Evolutionary conservation across 495 filamentous ascomycete genomes (phyloP), one percentile per base, ranked within the genome.

Genomic region (Penicillium pulvis): DNA sequence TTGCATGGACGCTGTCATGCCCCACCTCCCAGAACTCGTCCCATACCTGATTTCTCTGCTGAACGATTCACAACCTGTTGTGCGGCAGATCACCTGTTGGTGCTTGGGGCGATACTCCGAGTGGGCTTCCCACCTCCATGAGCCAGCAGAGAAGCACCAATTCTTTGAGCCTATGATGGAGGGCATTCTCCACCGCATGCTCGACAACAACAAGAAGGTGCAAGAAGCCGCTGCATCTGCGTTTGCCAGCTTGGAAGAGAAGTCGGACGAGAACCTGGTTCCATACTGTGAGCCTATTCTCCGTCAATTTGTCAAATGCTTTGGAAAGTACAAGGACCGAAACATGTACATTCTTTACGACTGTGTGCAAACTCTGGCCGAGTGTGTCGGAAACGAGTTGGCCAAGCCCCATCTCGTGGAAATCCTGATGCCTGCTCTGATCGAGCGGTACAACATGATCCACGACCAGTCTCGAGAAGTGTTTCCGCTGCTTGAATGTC

Each of bases 311-410:
- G 93, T 96, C 42, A 76, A 83, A 57, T 98, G 95, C 71, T 98
- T 99, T 76, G 81, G 74, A 26, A 90, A 88, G 71, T 99, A 98
- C 83, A 97, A 99, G 79, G 93, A 98, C 71, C 86, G 91, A 51
- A 99, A 99, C 78, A 97, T 97, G 86, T 97, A 93, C 77, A 92
- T 98, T 56, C 85, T 99, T 36, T 99, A 99, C 75, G 95, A 98
- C 76, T 99, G 94, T 74, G 90, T 99, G 48, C 94, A 99, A 74
- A 98, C 95, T 0, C 78, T 99, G 41, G 94, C 94, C 14, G 95
- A 99, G 68, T 88, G 92, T 70, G 89, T 98, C 48, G 90, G 91
- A 50, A 85, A 85, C 17, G 85, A 88, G 44, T 77, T 99, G 45
- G 85, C 90, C 10, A 81, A 85, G 62, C 89, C 90, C 4, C 84